Percentiles rank a stretch among this genome's conserved stretches.
Conservation (phyloP, 1,139 yeast genomes). For the Saccharomyces hybrid region DNA sequence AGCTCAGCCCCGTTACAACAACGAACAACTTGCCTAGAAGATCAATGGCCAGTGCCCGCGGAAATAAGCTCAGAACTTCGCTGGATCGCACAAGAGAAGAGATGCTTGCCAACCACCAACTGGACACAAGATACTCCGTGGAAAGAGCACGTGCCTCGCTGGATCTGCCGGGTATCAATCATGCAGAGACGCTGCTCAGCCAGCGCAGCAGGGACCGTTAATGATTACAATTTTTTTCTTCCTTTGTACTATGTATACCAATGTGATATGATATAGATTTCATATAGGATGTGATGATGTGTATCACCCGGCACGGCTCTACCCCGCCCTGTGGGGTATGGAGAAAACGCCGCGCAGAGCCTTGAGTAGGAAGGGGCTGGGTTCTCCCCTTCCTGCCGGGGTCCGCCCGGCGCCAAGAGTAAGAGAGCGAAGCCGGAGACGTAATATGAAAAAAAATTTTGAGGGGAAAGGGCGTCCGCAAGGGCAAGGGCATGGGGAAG, state of each 20-base stretch:
- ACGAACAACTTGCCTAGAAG: slow-evolving; percentile 7
- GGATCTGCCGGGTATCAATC: slow-evolving; percentile 36
- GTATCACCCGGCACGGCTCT: neutral
- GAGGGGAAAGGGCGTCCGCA: slow-evolving; percentile 1
- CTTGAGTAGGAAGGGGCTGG: neutral
- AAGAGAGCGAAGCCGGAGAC: neutral
- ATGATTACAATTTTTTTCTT: neutral
- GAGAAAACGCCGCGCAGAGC: neutral
- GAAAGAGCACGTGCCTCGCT: slow-evolving; percentile 36
- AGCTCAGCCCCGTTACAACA: neutral
- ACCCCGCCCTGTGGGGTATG: neutral
- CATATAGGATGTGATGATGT: neutral
- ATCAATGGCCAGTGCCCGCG: neutral
- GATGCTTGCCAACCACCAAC: slow-evolving; percentile 32
- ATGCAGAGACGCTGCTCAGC: slow-evolving; percentile 31
- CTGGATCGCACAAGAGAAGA: slow-evolving; percentile 33
- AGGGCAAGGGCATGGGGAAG: slow-evolving; percentile 1
- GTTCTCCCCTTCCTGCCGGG: neutral
- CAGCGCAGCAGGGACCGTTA: slow-evolving; percentile 12
- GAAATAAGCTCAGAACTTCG: slow-evolving; percentile 24
- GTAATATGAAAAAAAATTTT: neutral
- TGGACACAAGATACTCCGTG: slow-evolving; percentile 33
- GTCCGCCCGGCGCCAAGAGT: neutral
- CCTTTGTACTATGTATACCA: neutral
- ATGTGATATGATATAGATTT: neutral